Evolutionary conservation across 2,329 filamentous ascomycete genomes (phyloP), one percentile per base, ranked within the genome.

Genomic region (Davidsoniella australis): DNA sequence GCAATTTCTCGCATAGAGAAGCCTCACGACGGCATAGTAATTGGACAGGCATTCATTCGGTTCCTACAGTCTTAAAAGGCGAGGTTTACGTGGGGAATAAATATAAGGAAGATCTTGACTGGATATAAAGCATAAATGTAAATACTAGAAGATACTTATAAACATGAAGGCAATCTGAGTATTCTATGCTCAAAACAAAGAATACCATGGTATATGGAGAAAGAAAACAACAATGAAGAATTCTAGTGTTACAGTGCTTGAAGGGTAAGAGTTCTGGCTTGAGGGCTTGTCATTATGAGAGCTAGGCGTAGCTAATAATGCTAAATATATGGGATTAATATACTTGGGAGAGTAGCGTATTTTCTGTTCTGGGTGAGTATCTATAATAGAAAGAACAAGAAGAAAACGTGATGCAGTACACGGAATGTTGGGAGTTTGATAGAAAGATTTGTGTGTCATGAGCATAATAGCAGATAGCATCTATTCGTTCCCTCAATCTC

Each of bases 11-110:
- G 85, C 53, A 80, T 80, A 2, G 67, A 66, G 7, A 69, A 77
- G 33, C 68, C 75, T 49, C 86, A 95, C 55, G 87, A 95, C 61
- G 88, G 89, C 1, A 68, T 91, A n/a, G 65, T 69, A 2, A 78
- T 94, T 48, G 81, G 78, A 0, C 69, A 72, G 54, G 80, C 77
- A 0, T 93, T 95, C 61, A 61, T 95, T 58, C 75, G 72, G 41
- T 94, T 96, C 57, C 62, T 93, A 57, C 65, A 77, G 44, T 9
- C 29, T 9, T 33, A 33, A 33, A 33, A 33, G 79, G 45, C 23
- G 42, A 85, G 56, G 71, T 47, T 24, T 42, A 47, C 24, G 36
- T 18, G 16, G 58, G 14, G 12, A 5, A 23, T 23, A 4, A 23
- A 5, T 23, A 23, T 61, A 51, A 57, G 29, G 7, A 7, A 45